These are phyloP conservation scores for Colletotrichum sp. DNA, from an alignment of 2,329 filamentous ascomycete species.

Conservation along the genomic window DNA sequence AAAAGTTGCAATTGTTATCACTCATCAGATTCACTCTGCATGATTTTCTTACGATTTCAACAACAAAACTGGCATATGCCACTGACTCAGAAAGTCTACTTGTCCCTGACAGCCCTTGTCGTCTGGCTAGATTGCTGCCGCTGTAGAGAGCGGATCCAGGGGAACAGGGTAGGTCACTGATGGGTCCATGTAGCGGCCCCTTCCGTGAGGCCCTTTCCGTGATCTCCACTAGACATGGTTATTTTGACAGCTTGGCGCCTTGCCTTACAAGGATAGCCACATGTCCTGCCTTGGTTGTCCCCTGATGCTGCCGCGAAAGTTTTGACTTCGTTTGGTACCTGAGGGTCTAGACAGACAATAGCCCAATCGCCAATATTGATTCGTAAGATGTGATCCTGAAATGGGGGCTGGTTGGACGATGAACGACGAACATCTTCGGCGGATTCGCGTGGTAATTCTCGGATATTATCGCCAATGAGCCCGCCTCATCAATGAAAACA, in stretches of 20 bases:
- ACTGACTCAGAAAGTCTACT: neutral
- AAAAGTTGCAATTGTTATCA: neutral
- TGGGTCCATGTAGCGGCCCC: neutral
- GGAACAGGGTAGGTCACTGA: neutral
- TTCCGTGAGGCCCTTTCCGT: neutral
- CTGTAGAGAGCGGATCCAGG: neutral
- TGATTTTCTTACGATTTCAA: neutral
- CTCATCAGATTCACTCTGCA: neutral
- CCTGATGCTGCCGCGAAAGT: neutral
- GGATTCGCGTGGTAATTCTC: neutral
- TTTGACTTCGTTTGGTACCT: neutral
- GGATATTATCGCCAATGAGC: neutral
- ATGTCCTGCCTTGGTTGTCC: neutral
- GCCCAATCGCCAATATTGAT: neutral
- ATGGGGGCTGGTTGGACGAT: neutral
- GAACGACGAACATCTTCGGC: neutral
- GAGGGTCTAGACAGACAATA: neutral
- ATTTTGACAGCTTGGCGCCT: neutral
- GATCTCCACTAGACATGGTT: neutral
- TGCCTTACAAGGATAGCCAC: neutral
- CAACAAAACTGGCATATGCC: neutral
- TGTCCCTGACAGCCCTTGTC: neutral
- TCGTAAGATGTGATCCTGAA: neutral
- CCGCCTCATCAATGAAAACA: neutral
- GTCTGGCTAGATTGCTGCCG: neutral